A percentile compares a stretch with the other conserved stretches of the same genome.
These are phyloP conservation scores for Botrytis medusae DNA, from an alignment of 2,329 filamentous ascomycete species.

Conservation along the genomic window DNA sequence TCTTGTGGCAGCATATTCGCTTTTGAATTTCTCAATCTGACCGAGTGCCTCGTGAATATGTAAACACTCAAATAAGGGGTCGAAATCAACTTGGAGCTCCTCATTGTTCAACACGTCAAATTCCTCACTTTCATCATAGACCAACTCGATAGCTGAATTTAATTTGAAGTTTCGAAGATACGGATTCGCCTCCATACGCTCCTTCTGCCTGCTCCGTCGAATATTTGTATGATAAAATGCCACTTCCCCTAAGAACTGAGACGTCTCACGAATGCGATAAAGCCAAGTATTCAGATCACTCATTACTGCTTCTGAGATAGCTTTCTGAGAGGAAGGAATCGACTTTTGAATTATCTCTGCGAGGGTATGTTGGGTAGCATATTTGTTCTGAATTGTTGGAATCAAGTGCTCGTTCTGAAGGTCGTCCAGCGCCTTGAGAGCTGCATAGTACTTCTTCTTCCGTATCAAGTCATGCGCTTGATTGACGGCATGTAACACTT, in stretches of 20 bases:
- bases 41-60: constrained; percentile 96
- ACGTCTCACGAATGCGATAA: constrained; percentile 90
- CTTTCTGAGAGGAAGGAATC: constrained; percentile 86
- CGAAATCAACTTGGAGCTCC: constrained; percentile 91
- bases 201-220: constrained; percentile 77
- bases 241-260: constrained; percentile 92
- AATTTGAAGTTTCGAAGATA: constrained; percentile 70
- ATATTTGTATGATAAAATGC: constrained; percentile 95
- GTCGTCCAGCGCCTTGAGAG: constrained; percentile 89
- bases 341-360: constrained; percentile 95
- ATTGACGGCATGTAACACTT: constrained; percentile 89
- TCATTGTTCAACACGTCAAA: constrained; percentile 96
- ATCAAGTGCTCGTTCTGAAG: constrained; percentile 91
- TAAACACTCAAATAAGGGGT: constrained; percentile 87
- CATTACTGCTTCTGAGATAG: constrained; percentile 96
- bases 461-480: constrained; percentile 88
- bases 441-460: constrained; percentile 94
- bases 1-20: constrained; percentile 89
- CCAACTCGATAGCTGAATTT: constrained; percentile 93
- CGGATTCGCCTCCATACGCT: constrained; percentile 72
- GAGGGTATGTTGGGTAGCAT: constrained; percentile 91
- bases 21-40: constrained; percentile 85
- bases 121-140: constrained; percentile 92
- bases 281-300: constrained; percentile 96
- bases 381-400: constrained; percentile 71